Evolutionary conservation across 2,329 filamentous ascomycete genomes (phyloP).

Genomic region (Sarocladium brachiariae): DNA sequence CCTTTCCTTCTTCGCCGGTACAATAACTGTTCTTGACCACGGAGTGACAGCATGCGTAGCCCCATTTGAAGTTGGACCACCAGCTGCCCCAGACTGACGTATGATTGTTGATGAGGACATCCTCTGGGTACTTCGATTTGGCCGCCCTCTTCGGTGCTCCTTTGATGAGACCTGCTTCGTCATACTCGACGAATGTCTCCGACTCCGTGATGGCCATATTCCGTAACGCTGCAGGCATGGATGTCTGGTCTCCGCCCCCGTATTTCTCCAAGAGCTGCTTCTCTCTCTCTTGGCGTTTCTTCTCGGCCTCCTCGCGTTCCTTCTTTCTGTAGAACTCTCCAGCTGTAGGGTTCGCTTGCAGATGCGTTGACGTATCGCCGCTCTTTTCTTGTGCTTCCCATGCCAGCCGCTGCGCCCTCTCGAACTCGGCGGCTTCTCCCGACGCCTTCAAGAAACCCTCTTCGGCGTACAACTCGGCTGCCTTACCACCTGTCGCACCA

Average conservation of each 20-base stretch:
- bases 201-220: slow-evolving; percentile 68
- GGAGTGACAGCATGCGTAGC: slow-evolving; percentile 91
- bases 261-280: slow-evolving; percentile 76
- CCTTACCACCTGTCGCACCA: slow-evolving; percentile 72
- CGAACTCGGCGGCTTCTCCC: slow-evolving; percentile 89
- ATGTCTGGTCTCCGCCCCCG: slow-evolving; percentile 55
- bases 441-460: slow-evolving; percentile 86
- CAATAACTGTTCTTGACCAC: slow-evolving; percentile 96
- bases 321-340: slow-evolving; percentile 80
- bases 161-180: slow-evolving; percentile 83
- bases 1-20: slow-evolving; percentile 82
- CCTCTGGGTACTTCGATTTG: slow-evolving; percentile 88
- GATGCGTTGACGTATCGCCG: slow-evolving; percentile 72
- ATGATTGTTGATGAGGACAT: slow-evolving; percentile 85
- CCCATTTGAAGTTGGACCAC: slow-evolving; percentile 96
- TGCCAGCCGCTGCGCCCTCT: slow-evolving; percentile 79
- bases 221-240: slow-evolving; percentile 54
- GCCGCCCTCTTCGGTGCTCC: slow-evolving; percentile 69
- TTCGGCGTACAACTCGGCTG: slow-evolving; percentile 78
- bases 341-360: slow-evolving; percentile 94
- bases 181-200: slow-evolving; percentile 89
- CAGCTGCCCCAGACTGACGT: slow-evolving; percentile 91
- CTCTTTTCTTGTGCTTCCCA: slow-evolving; percentile 90
- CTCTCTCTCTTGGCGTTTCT: slow-evolving; percentile 59
- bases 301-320: slow-evolving; percentile 65